phyloP scores from a whole-genome alignment of 164 flowering plant species.

The Warburgia ugandensis region DNA sequence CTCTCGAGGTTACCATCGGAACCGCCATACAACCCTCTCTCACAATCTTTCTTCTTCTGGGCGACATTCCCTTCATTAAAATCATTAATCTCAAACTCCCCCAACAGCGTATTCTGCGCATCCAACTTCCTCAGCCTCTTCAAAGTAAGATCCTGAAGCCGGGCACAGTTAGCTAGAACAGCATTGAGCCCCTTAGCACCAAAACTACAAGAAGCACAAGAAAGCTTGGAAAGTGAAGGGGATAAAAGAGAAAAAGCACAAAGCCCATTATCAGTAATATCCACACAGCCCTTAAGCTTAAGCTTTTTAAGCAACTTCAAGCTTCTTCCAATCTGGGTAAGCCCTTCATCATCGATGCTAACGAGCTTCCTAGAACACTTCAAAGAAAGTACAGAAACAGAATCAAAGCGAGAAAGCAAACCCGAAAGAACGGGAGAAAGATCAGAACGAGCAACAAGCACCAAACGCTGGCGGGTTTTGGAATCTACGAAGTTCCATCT shows the following conservation, averaged over 20 bases:
- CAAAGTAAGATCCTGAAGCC: constrained; percentile 20
- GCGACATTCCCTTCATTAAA: too few relatives aligned
- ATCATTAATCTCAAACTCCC: not conserved
- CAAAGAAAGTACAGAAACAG: constrained; percentile 21
- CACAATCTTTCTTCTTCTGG: too few relatives aligned
- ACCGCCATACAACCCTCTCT: not conserved
- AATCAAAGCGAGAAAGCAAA: constrained; percentile 17
- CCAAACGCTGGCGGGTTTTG: constrained; percentile 18
- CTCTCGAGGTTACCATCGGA: constrained; percentile 8
- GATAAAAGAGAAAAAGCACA: constrained; percentile 14
- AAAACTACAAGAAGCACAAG: constrained; percentile 21
- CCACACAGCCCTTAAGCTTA: constrained; percentile 25
- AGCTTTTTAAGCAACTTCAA: constrained; percentile 16
- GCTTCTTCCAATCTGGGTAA: constrained; percentile 9
- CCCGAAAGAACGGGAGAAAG: constrained; percentile 13
- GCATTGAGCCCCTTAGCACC: constrained; percentile 15
- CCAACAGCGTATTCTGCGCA: constrained; percentile 6
- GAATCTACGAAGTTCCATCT: constrained; percentile 21
- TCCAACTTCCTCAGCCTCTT: constrained; percentile 24
- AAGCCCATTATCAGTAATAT: constrained; percentile 21
- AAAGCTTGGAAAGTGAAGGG: constrained; percentile 18
- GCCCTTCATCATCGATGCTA: constrained; percentile 14
- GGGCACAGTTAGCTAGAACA: constrained; percentile 16
- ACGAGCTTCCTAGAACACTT: constrained; percentile 21
- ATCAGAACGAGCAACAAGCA: constrained; percentile 17